Base-by-base conservation (phyloP, 2,329 filamentous ascomycete species). In the Arthrinium phaeospermum region DNA sequence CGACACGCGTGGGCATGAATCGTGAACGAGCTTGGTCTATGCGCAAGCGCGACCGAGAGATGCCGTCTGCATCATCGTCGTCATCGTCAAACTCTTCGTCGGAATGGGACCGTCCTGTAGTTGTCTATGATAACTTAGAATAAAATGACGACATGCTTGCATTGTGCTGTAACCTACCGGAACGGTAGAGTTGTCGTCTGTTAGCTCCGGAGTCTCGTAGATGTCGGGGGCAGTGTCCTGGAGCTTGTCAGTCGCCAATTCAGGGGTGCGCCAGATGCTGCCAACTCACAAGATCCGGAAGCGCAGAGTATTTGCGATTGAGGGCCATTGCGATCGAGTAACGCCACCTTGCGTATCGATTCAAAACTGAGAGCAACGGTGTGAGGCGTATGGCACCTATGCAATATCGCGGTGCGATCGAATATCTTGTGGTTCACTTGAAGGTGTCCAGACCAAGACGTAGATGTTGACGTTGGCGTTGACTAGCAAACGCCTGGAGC, bases 201-300 rank as follows among this genome's bases (percentile, higher is more conserved):
- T 96, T 76, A 98, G 86, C 71, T 97, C 95, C 76, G 96, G 95
- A 22, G 96, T 98, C 84, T 98, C 96, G 86, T 98, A 98, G 78
- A 98, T 94, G 80, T 98, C 96, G 76, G 95, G 95, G 41, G 95
- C 95, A 71, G 92, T 93, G 84, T 98, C 95, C 93, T 97, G 76
- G 44, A 34, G 30, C 67, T 70, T 37, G 75, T 80, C 74, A 80
- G 77, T 51, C 30, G 37, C 14, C 2, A 22, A 71, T 41, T 69
- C 67, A 49, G 37, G 70, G 70, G 46, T 27, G 51, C 24, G 34
- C 41, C 13, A 41, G 8, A 64, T 64, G 57, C 22, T 41, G 47
- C 30, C 41, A 46, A 74, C 82, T 75, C 85, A 95, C 94, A 81
- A 96, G 84, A 81, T 96, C 94, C 72, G 93, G 94, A 75, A 96